Conservation (phyloP, 2,329 filamentous ascomycete species). For the Aspergillus proliferans region DNA sequence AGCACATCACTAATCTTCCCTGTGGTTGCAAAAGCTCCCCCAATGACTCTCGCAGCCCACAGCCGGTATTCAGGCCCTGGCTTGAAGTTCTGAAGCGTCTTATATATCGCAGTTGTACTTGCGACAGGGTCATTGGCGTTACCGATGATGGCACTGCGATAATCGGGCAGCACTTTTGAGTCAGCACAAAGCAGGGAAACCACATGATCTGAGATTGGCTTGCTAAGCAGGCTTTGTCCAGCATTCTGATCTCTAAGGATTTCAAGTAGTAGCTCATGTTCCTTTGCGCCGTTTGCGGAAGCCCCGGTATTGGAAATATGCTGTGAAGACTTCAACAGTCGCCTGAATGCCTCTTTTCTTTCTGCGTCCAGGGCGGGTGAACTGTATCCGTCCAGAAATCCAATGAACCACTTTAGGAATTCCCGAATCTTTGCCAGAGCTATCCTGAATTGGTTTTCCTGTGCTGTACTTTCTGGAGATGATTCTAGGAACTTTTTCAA, state of each 20-base stretch:
- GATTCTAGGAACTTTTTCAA: constrained; percentile 69
- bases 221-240: constrained; percentile 62
- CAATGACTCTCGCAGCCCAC: constrained; percentile 81
- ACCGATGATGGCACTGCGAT: constrained; percentile 61
- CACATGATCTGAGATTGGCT: constrained; percentile 49
- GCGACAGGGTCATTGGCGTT: constrained; percentile 58
- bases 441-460: constrained; percentile 72
- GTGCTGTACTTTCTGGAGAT: constrained; percentile 70
- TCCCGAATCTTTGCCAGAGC: constrained; percentile 68
- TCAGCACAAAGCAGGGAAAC: constrained; percentile 59
- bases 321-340: constrained; percentile 63
- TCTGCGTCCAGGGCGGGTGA: constrained; percentile 45
- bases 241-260: constrained; percentile 68
- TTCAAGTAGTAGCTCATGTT: constrained; percentile 72
- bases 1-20: constrained; percentile 53
- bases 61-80: constrained; percentile 65
- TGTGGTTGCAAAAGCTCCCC: constrained; percentile 72
- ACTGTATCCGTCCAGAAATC: constrained; percentile 60
- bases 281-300: constrained; percentile 62
- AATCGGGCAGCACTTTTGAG: constrained; percentile 58
- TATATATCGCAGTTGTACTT: constrained; percentile 65
- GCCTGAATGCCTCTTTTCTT: constrained; percentile 55
- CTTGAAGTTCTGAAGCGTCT: constrained; percentile 61
- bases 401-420: constrained; percentile 74
- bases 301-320: constrained; percentile 63